Evolutionary conservation across 1,139 yeast genomes (phyloP).

Genomic region (Protomyces lactucae-debilis): DNA sequence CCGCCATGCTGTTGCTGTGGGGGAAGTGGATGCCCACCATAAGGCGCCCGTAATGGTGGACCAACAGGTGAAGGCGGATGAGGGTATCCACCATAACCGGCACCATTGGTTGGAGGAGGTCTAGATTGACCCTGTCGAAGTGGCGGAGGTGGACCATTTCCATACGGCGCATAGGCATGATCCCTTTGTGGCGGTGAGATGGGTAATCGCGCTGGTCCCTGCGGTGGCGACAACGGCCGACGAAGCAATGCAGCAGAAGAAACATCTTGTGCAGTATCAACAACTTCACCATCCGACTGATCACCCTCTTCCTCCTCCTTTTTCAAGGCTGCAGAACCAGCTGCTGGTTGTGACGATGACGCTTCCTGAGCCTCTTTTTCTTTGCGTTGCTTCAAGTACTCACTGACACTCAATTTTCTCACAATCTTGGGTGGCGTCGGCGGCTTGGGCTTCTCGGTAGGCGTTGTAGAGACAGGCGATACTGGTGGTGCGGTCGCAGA

Average conservation of each 20-base stretch:
- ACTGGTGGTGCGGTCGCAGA: not conserved
- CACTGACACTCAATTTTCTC: constrained; percentile 15
- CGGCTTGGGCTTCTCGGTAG: not conserved
- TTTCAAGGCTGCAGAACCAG: not conserved
- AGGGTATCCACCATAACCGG: too few relatives aligned
- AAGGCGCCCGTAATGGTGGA: too few relatives aligned
- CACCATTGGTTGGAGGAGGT: too few relatives aligned
- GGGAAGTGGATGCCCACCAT: too few relatives aligned
- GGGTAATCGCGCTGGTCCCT: too few relatives aligned
- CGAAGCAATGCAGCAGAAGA: too few relatives aligned
- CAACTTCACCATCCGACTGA: not conserved
- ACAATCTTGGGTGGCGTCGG: constrained; percentile 9
- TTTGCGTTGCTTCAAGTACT: constrained; percentile 18
- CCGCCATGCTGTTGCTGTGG: too few relatives aligned
- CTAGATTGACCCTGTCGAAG: not conserved
- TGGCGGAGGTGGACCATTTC: not conserved
- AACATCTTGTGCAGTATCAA: not conserved
- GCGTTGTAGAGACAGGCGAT: not conserved
- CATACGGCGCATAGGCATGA: too few relatives aligned
- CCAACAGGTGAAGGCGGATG: too few relatives aligned
- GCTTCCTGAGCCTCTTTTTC: not conserved
- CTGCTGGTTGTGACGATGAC: not conserved
- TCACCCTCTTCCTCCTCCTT: not conserved
- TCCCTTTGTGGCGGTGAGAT: too few relatives aligned
- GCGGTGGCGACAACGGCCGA: too few relatives aligned